Evolutionary conservation across 495 filamentous ascomycete species (phyloP).

Genomic region (Penicillium pulvis): DNA sequence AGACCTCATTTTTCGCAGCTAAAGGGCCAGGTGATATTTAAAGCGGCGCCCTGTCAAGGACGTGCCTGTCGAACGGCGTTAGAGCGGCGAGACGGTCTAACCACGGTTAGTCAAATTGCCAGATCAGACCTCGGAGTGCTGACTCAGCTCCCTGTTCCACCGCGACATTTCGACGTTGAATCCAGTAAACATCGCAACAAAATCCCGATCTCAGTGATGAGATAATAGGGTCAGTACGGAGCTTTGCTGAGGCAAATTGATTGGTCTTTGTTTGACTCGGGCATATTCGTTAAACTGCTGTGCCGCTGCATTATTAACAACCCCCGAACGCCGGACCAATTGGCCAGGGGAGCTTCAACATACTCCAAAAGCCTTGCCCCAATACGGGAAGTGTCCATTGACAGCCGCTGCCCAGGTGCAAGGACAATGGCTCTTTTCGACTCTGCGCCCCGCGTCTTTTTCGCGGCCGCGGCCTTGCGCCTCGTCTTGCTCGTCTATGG

Average conservation of each 20-base stretch:
- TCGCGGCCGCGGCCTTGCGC: slow-evolving; percentile 68
- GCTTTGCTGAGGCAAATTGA: not conserved
- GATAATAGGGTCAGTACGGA: not conserved
- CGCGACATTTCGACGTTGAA: slow-evolving; percentile 7
- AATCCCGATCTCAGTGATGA: not conserved
- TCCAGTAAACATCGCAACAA: slow-evolving; percentile 13
- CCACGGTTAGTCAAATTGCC: not conserved
- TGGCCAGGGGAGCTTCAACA: not conserved
- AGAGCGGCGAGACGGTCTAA: not conserved
- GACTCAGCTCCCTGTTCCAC: slow-evolving; percentile 10
- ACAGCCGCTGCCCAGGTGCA: not conserved
- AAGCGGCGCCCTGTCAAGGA: not conserved
- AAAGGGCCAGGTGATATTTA: not conserved
- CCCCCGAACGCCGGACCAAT: not conserved
- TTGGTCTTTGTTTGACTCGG: not conserved
- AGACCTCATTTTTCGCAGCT: no score
- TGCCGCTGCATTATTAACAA: not conserved
- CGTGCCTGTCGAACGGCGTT: not conserved
- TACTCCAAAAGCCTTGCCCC: not conserved
- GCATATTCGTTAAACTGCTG: not conserved
- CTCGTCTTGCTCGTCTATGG: slow-evolving; percentile 78
- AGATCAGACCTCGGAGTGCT: slow-evolving; percentile 4
- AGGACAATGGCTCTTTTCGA: slow-evolving; percentile 32
- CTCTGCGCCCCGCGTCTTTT: slow-evolving; percentile 59
- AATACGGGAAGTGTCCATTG: not conserved